Base-by-base conservation (phyloP, 345 rosid species). In the Corchorus olitorius region DNA sequence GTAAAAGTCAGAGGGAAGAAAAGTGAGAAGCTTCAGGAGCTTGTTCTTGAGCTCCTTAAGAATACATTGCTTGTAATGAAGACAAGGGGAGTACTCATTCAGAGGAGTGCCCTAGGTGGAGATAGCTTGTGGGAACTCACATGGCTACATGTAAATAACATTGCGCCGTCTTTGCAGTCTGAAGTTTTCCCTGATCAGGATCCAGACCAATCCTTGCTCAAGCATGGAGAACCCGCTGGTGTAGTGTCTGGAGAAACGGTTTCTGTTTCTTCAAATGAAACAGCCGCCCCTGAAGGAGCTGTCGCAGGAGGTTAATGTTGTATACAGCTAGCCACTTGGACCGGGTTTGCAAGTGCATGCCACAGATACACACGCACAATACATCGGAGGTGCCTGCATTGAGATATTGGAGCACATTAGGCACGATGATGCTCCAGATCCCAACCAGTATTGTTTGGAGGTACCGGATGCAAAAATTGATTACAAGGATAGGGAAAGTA, bases 121-220 rank as follows among this genome's bases (percentile, higher is more conserved):
- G 99, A 93, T 81, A 96, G 97, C 83, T 87, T 93, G 82, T 96
- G 99, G 99, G 99, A 96, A 78, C 83, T 92, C 46, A 93, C 99
- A 46, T 96, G 98, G 99, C 92, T 92, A 34, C 98, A 96, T 78
- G 93, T 93, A 65, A 93, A 93, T 75, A 96, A 91, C 86, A 89
- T 96, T 55, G 86, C 84, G 58, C 94, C 97, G 45, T 89, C 88
- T 39, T 71, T 96, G 86, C 94, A 94, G 77, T 79, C 93, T 0
- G 98, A 93, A 90, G 85, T 93, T 75, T 93, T 96, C 87, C 93
- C 96, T 15, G 94, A 91, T 77, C 93, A 89, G 73, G 93, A 86
- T 27, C 62, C 74, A 12, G 82, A 80, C 75, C 88, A 86, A 74
- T 65, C 79, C 20, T 46, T 55, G 73, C 75, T 54, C 35, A 72